Evolutionary conservation across 1,284 basidiomycete species (phyloP), one percentile per base, ranked within the genome.

Genomic region (Malassezia sympodialis): DNA sequence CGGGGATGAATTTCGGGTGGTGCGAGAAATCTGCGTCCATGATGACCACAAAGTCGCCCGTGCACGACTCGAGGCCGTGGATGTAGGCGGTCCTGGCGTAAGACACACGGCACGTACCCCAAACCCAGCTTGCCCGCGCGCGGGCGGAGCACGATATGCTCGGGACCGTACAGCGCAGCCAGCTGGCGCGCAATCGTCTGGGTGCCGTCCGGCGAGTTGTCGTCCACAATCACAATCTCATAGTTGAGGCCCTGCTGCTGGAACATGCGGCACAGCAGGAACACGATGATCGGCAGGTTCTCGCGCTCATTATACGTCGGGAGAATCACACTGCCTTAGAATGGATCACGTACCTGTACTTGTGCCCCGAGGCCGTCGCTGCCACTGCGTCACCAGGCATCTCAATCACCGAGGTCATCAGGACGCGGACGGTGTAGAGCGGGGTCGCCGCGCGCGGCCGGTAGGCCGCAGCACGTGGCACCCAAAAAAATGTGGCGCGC

Each of bases 21-120:
- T 93, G 89, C 11, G 88, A 90, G 75, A 93, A 91, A 77, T 93
- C 89, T 48, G 89, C 89, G 69, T 93, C 89, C 89, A 93, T 93
- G 75, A 93, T 91, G 69, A 91, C 87, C 31, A 90, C 87, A 77
- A 90, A 93, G 76, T 88, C 87, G n/a, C 89, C 89, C 0, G 85
- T 84, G 69, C 84, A 86, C 72, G 85, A 88, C 66, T 87, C 84
- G 49, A 93, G 79, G 11, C 89, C 89, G 73, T 93, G 86, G 49
- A 91, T 87, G 74, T 93, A 93, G 19, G 89, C 89, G 14, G 89
- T 90, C 50, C 87, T 88, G 62, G 17, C 35, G 50, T 58, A 3
- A 49, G 51, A 30, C 45, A 15, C 44, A 23, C 15, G 19, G 8
- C 46, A 79, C 77, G 65, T 51, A 87, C 85, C 88, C 89, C 35